Percentiles rank a stretch among this genome's conserved stretches.
Evolutionary conservation across 1,284 basidiomycete species (phyloP).

Genomic region (Trichosporon faecale): DNA sequence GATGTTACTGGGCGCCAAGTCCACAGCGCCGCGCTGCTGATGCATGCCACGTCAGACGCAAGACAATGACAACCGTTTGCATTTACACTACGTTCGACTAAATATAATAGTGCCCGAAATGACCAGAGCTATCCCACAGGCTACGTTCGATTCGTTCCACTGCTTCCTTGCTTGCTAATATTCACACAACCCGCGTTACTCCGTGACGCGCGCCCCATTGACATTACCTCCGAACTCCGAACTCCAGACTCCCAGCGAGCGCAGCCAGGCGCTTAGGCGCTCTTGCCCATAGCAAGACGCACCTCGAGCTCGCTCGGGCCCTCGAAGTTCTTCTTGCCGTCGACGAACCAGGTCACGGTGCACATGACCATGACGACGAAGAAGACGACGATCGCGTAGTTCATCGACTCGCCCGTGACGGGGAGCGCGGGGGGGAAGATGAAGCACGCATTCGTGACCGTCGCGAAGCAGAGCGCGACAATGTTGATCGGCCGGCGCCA

Average conservation of each 20-base stretch:
- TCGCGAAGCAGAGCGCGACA: conserved; percentile 49
- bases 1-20: too few relatives aligned
- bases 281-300: conserved; percentile 13
- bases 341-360: conserved; percentile 44
- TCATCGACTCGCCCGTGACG: conserved; percentile 51
- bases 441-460: conserved; percentile 55
- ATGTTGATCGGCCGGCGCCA: conserved; percentile 47
- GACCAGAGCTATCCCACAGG: background rate
- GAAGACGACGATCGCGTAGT: conserved; percentile 52
- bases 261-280: background rate
- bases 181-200: background rate
- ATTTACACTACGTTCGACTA: background rate
- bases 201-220: background rate
- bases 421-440: conserved; percentile 55
- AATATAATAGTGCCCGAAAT: background rate
- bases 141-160: background rate
- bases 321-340: conserved; percentile 48
- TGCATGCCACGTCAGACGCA: too few relatives aligned
- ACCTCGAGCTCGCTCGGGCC: conserved; percentile 50
- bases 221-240: background rate
- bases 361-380: conserved; percentile 42
- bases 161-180: background rate
- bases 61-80: background rate
- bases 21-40: too few relatives aligned
- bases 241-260: too few relatives aligned